phyloP scores from a whole-genome alignment of 257 asterid genomes.

The Phtheirospermum japonicum region DNA sequence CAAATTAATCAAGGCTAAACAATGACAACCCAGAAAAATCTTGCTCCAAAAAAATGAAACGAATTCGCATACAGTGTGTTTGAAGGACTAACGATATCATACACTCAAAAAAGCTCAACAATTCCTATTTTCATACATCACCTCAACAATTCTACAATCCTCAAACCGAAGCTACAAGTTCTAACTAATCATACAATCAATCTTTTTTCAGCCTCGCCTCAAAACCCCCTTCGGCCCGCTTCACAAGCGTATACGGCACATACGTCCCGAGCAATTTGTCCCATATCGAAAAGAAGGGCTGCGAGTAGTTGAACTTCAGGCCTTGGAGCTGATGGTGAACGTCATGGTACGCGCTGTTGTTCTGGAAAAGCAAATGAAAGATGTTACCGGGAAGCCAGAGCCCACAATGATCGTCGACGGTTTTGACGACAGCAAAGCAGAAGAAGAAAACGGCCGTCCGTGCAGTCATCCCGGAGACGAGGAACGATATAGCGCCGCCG shows the following conservation, averaged over 20 bases:
- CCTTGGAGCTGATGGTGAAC: conserved; percentile 91
- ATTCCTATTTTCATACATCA: not conserved
- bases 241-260: conserved; percentile 55
- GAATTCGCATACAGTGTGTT: no score
- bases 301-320: conserved; percentile 76
- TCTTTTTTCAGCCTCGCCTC: conserved; percentile 75
- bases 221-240: conserved; percentile 74
- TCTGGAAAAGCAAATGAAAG: conserved; percentile 72
- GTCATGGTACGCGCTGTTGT: conserved; percentile 83
- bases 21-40: no score
- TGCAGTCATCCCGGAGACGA: conserved; percentile 82
- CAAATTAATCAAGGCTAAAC: no score
- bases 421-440: conserved; percentile 79
- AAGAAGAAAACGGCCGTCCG: conserved; percentile 74
- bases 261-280: conserved; percentile 85
- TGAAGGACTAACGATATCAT: not conserved
- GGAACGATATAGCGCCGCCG: conserved; percentile 86
- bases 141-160: not conserved
- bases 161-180: conserved; percentile 23
- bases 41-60: no score
- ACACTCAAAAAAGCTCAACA: conserved; percentile 8
- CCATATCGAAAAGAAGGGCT: conserved; percentile 86
- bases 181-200: conserved; percentile 21
- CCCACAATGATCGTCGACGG: conserved; percentile 90
- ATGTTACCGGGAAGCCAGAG: conserved; percentile 84